Base-by-base conservation (phyloP, 2,329 filamentous ascomycete species). In the Ascochyta rabiei region DNA sequence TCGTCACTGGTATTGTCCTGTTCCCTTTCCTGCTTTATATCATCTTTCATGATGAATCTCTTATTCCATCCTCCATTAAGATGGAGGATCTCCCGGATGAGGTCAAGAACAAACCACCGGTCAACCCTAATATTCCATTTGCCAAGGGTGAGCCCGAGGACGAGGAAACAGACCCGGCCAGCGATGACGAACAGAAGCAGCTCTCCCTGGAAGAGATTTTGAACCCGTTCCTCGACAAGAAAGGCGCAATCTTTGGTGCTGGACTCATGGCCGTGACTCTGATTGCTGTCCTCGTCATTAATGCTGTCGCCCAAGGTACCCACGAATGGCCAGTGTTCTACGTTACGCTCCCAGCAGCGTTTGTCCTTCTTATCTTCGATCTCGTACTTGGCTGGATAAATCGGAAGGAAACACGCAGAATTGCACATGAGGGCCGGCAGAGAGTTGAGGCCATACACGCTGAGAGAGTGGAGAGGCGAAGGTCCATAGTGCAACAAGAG, bases 101-200 rank as follows among this genome's bases (percentile, higher is more conserved):
- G 50, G 79, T 78, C 5, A 83, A 76, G 60, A 74, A 70, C 2
- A 82, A 79, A 57, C 80, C 81, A 18, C 87, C 88, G 0, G 81
- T 89, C 6, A 91, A 91, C 48, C 88, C 88, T 0, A 90, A 90
- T 56, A 90, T 91, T 43, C 89, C 88, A 0, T 77, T 86, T 51
- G 84, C 84, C 0, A 79, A 85, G 57, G 82, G 83, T n/a, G 79
- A 73, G 2, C 77, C 80, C 0, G 81, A 83, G 7, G 82, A 84
- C 39, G 77, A 82, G 45, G 82, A 84, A 7, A 75, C 78, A 6
- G 58, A 65, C 8, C 68, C 74, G 8, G 69, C 73, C n/a, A 76
- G 80, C 26, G 75, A 80, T 7, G 81, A 85, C 24, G 73, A 84
- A 53, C 60, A 62, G 18, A 82, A 87, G 58, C 72, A 83, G 0